phyloP scores from a whole-genome alignment of 2,329 filamentous ascomycete genomes.

The Fusarium sp. region DNA sequence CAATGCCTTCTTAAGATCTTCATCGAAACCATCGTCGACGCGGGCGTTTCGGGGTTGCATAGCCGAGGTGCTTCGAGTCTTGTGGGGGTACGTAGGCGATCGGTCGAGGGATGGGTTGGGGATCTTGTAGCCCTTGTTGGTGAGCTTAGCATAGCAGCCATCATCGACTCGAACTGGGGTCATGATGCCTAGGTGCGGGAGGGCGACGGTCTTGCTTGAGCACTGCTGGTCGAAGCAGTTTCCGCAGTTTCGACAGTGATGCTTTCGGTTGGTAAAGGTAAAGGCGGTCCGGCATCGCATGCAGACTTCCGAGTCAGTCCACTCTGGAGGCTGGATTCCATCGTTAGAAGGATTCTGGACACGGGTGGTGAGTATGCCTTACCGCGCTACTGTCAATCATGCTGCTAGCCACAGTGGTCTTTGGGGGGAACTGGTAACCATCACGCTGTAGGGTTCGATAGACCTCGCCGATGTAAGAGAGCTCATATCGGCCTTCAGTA shows the following conservation, averaged over 20 bases:
- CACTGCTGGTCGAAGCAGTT: conserved; percentile 98
- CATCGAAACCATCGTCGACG: conserved; percentile 91
- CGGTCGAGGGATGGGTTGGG: conserved; percentile 60
- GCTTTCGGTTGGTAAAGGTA: conserved; percentile 97
- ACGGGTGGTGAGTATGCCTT: conserved; percentile 54
- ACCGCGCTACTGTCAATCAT: conserved; percentile 98
- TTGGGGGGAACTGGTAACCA: conserved; percentile 90
- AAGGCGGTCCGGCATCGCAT: conserved; percentile 97
- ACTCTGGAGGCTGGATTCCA: conserved; percentile 82
- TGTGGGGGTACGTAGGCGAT: conserved; percentile 66
- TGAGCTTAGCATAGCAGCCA: conserved; percentile 91
- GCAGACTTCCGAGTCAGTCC: conserved; percentile 97
- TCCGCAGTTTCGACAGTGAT: conserved; percentile 97
- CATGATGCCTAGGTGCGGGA: conserved; percentile 93
- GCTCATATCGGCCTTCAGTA: conserved; percentile 84
- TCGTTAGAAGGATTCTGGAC: conserved; percentile 12
- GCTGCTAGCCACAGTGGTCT: conserved; percentile 87
- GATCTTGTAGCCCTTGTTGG: conserved; percentile 69
- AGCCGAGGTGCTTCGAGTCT: conserved; percentile 72
- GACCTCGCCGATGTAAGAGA: conserved; percentile 89
- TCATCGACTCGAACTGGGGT: conserved; percentile 95
- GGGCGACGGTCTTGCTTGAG: conserved; percentile 86
- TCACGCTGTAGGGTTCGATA: conserved; percentile 87
- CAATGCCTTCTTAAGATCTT: conserved; percentile 91
- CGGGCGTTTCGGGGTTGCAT: conserved; percentile 94